phyloP scores from a whole-genome alignment of 2,329 filamentous ascomycete species.

The Verticillium tricorpus region DNA sequence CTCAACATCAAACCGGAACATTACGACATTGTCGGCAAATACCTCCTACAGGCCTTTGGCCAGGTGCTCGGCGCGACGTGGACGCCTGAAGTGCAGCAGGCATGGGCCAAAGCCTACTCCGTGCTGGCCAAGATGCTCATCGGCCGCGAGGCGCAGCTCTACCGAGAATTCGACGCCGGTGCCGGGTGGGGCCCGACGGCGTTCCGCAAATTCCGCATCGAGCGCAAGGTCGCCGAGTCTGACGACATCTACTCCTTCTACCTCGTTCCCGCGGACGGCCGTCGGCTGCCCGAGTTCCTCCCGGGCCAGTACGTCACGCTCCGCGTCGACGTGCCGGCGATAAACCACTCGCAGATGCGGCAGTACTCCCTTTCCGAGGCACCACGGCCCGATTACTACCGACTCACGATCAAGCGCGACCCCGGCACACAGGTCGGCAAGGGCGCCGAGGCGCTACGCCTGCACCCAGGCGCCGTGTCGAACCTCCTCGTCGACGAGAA shows the following conservation, averaged over 20 bases:
- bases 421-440: constrained; percentile 28
- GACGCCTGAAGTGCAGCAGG: constrained; percentile 58
- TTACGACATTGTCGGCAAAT: constrained; percentile 66
- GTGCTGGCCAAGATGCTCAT: constrained; percentile 71
- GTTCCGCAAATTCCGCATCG: constrained; percentile 65
- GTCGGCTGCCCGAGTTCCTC: constrained; percentile 56
- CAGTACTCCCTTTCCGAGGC: constrained; percentile 71
- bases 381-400: constrained; percentile 57
- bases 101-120: constrained; percentile 70
- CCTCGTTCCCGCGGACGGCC: constrained; percentile 57
- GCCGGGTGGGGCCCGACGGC: constrained; percentile 46
- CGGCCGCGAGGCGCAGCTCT: constrained; percentile 58
- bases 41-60: constrained; percentile 63
- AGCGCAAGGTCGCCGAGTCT: constrained; percentile 60
- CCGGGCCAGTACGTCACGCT: constrained; percentile 72
- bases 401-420: constrained; percentile 69
- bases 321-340: constrained; percentile 49
- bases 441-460: constrained; percentile 33
- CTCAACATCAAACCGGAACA: constrained; percentile 65
- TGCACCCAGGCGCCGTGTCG: constrained; percentile 61
- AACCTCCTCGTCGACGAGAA: constrained; percentile 63
- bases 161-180: constrained; percentile 47
- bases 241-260: constrained; percentile 69
- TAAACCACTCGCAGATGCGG: constrained; percentile 55
- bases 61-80: constrained; percentile 58